These are phyloP conservation scores for Cordyceps javanica DNA, from an alignment of 2,329 filamentous ascomycete genomes.

Conservation along the genomic window DNA sequence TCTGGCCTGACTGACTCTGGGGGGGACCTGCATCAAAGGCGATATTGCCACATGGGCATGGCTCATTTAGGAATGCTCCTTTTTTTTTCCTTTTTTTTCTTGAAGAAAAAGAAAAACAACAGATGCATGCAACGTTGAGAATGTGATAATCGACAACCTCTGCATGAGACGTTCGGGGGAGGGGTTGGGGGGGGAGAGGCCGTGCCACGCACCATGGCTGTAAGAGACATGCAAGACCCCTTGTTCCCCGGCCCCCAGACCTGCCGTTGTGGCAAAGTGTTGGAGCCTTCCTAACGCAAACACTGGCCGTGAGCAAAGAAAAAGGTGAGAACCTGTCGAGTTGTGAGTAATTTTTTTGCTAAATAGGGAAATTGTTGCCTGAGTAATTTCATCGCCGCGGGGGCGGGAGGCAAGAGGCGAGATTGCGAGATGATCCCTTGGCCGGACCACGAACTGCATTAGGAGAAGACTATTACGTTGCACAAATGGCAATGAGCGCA, in stretches of 20 bases:
- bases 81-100: neutral
- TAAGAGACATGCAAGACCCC: neutral
- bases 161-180: neutral
- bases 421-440: neutral
- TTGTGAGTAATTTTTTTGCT: neutral
- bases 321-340: neutral
- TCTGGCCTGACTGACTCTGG: too few species aligned
- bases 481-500: neutral
- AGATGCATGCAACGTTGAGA: neutral
- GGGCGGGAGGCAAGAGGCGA: neutral
- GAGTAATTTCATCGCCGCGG: too few species aligned
- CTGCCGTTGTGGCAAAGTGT: neutral
- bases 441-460: neutral
- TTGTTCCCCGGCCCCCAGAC: neutral
- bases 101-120: too few species aligned
- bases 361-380: neutral
- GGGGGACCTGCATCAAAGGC: neutral
- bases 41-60: neutral
- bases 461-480: neutral
- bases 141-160: neutral
- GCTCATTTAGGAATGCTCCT: too few species aligned
- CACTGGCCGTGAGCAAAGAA: neutral
- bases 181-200: neutral
- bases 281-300: neutral
- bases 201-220: neutral